Conservation (phyloP, 495 filamentous ascomycete species). For the Choiromyces venosus region DNA sequence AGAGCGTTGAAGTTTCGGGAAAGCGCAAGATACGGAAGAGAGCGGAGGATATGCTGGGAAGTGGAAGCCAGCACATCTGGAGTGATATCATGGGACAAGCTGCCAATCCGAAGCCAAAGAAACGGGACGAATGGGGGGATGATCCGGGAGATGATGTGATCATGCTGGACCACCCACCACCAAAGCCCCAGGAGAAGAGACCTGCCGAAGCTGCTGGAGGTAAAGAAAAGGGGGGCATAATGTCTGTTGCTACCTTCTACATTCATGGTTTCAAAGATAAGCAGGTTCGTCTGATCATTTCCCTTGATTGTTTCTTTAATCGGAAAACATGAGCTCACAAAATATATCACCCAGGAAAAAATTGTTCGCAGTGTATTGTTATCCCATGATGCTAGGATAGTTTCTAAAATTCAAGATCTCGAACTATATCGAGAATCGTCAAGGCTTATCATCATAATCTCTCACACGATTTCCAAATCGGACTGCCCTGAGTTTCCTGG, state of each 20-base stretch:
- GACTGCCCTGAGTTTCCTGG: constrained; percentile 47
- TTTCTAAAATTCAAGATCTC: constrained; percentile 46
- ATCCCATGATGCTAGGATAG: constrained; percentile 52
- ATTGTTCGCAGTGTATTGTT: constrained; percentile 50
- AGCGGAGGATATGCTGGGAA: constrained; percentile 69
- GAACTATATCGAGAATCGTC: constrained; percentile 27
- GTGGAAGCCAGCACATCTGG: constrained; percentile 79
- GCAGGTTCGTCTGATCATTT: constrained; percentile 26
- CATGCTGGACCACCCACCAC: background rate
- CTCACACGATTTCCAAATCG: constrained; percentile 48
- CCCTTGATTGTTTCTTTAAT: background rate
- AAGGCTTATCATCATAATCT: constrained; percentile 53
- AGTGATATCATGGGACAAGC: constrained; percentile 68
- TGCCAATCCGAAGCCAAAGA: constrained; percentile 42
- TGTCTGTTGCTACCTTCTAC: constrained; percentile 26
- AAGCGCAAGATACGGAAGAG: constrained; percentile 71
- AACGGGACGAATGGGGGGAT: constrained; percentile 44
- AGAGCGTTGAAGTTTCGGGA: constrained; percentile 38
- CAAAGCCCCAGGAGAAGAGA: background rate
- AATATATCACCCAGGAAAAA: constrained; percentile 12
- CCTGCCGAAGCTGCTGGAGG: background rate
- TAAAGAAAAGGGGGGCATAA: constrained; percentile 12
- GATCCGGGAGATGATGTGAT: constrained; percentile 37
- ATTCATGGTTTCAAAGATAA: constrained; percentile 33
- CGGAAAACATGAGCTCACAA: constrained; percentile 8